Evolutionary conservation across 2,329 filamentous ascomycete species (phyloP), one percentile per base, ranked within the genome.

Genomic region (Corynespora cassiicola): DNA sequence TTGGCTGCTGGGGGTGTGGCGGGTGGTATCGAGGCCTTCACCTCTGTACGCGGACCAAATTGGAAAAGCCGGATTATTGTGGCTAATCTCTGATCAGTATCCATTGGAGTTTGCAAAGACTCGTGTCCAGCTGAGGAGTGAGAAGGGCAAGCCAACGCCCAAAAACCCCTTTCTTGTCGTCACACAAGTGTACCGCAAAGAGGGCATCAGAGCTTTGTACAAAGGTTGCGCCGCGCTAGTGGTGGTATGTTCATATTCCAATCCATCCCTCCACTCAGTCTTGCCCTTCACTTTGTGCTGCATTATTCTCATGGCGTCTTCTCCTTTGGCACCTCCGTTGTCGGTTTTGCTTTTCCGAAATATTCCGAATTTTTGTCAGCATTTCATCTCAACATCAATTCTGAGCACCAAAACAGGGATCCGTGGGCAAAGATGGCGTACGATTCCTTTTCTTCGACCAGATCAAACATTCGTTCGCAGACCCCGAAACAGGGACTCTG

Each of bases 71-170:
- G n/a, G 23, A 23, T 33, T 18, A 31, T 31, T n/a, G n/a, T n/a
- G n/a, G n/a, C 52, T 55, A 20, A 52, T 23, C 5, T 6, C 3
- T 6, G 3, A 4, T 11, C 38, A 67, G 63, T 85, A 85, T 60
- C 83, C 83, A 0, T 80, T 86, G 52, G 83, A 86, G 56, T 87
- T 85, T 51, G 81, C 82, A 36, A 87, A 87, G 64, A 86, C 83
- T 0, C 71, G 80, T 37, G 75, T 81, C 3, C 81, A 86, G 47
- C 69, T 84, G n/a, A 70, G 70, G 19, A 63, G 68, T 25, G 66
- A 75, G 39, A 69, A 68, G 43, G 66, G 72, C 11, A 57, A 66
- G 23, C 66, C 71, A 9, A 69, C 73, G 7, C 74, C 78, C 0
- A 69, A 70, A 25, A 86, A 86, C 37, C 82, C 82, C 0, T 80